Percentiles rank a stretch among this genome's conserved stretches.
Evolutionary conservation across 352 stramenopile species (phyloP).

Genomic region (Hyphochytrium catenoides): DNA sequence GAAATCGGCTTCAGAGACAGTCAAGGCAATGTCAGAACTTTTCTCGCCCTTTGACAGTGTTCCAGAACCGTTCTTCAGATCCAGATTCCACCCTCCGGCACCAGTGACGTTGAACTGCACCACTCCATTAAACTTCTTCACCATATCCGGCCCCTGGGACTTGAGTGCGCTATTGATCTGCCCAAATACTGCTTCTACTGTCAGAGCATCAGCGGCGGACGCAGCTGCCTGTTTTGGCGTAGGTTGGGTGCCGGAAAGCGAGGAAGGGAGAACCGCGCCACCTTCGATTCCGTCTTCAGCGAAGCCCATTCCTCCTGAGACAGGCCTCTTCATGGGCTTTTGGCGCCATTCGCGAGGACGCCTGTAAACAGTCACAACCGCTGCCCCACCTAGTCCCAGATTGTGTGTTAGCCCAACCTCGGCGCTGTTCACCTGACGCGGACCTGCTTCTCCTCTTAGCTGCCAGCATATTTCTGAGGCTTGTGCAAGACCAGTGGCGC

Average conservation of each 20-base stretch:
- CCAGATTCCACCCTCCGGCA: constrained; percentile 36
- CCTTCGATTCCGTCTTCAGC: too few relatives aligned
- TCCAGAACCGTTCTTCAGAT: constrained; percentile 33
- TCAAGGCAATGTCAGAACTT: constrained; percentile 48
- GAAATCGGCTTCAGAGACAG: constrained; percentile 41
- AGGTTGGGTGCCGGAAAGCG: too few relatives aligned
- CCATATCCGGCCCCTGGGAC: constrained; percentile 31
- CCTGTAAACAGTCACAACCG: constrained; percentile 6
- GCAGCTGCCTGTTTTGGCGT: too few relatives aligned
- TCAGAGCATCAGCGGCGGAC: constrained; percentile 13
- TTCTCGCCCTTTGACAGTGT: constrained; percentile 29
- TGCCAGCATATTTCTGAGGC: constrained; percentile 9
- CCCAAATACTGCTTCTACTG: constrained; percentile 39
- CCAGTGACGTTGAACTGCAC: constrained; percentile 51
- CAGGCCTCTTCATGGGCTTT: constrained; percentile 2
- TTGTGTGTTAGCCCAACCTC: constrained; percentile 6
- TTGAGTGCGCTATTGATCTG: constrained; percentile 27
- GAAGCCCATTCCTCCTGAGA: too few relatives aligned
- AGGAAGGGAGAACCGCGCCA: too few relatives aligned
- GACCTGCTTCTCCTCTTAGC: constrained; percentile 3
- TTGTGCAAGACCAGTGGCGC: constrained; percentile 8
- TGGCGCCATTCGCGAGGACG: constrained; percentile 4
- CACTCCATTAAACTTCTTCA: constrained; percentile 38
- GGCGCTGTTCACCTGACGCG: constrained; percentile 4
- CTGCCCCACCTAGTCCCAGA: constrained; percentile 7